phyloP scores from a whole-genome alignment of 306 rosid genomes.

The Dryas octopetala region DNA sequence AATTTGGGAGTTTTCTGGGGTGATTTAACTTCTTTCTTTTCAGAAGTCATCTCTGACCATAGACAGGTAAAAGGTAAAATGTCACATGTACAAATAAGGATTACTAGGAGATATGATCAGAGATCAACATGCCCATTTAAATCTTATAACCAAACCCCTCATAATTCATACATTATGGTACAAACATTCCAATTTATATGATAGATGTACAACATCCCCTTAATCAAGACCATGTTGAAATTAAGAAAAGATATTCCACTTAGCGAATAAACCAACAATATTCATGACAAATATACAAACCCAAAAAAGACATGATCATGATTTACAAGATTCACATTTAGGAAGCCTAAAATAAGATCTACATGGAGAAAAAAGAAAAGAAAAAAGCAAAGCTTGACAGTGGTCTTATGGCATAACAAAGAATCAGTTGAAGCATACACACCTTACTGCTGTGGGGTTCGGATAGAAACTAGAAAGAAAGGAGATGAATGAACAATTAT shows the following conservation, averaged over 20 bases:
- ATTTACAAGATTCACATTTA: conserved; percentile 4
- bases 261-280: too few relatives aligned
- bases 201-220: neutral
- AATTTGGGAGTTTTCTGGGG: conserved; percentile 52
- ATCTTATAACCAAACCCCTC: neutral
- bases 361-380: too few relatives aligned
- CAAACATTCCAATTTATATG: neutral
- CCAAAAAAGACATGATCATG: conserved; percentile 13
- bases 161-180: neutral
- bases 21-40: neutral
- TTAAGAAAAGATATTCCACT: too few relatives aligned
- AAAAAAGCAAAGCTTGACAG: too few relatives aligned
- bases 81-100: neutral
- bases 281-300: neutral
- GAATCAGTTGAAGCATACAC: neutral
- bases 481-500: neutral
- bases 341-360: neutral
- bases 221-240: too few relatives aligned
- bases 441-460: conserved; percentile 1
- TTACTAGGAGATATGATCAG: neutral
- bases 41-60: conserved; percentile 53
- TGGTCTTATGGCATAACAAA: neutral
- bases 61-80: neutral
- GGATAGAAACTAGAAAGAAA: neutral
- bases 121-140: neutral